A percentile compares a stretch with the other conserved stretches of the same genome.
Conservation (phyloP, 257 asterid genomes). For the Verbascum thapsus region DNA sequence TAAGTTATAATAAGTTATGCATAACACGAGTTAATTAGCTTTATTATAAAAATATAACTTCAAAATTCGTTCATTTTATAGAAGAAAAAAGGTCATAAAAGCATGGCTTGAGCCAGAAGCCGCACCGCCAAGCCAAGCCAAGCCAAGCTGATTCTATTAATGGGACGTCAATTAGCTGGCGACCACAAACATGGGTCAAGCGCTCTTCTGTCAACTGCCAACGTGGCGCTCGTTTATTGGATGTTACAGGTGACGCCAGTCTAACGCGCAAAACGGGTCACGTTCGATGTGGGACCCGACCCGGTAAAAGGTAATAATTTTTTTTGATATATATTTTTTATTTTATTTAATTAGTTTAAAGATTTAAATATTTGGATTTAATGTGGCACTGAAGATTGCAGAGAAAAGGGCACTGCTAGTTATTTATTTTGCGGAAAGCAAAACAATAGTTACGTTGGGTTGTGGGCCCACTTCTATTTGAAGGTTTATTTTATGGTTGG, state of each 20-base stretch:
- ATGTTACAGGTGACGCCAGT: constrained; percentile 12
- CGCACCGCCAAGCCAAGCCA: constrained; percentile 27
- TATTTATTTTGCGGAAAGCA: not conserved
- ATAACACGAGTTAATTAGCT: no score
- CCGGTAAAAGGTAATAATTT: constrained; percentile 17
- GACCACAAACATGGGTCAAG: constrained; percentile 53
- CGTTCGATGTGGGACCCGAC: constrained; percentile 34
- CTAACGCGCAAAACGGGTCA: constrained; percentile 42
- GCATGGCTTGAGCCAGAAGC: constrained; percentile 28
- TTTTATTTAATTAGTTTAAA: no score
- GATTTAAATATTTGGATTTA: no score
- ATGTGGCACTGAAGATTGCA: not conserved
- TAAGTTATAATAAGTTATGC: no score
- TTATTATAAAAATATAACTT: no score
- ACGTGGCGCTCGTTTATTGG: constrained; percentile 34
- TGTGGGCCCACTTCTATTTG: no score
- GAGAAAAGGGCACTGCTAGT: not conserved
- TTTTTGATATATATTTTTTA: no score
- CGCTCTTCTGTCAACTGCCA: constrained; percentile 33
- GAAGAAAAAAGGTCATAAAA: not conserved
- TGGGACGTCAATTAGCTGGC: constrained; percentile 34
- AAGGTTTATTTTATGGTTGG: no score
- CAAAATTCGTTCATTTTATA: no score
- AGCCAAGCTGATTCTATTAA: not conserved
- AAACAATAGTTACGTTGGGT: no score